Evolutionary conservation across 2,329 filamentous ascomycete species (phyloP), one percentile per base, ranked within the genome.

Genomic region (Cladosporium sp.): DNA sequence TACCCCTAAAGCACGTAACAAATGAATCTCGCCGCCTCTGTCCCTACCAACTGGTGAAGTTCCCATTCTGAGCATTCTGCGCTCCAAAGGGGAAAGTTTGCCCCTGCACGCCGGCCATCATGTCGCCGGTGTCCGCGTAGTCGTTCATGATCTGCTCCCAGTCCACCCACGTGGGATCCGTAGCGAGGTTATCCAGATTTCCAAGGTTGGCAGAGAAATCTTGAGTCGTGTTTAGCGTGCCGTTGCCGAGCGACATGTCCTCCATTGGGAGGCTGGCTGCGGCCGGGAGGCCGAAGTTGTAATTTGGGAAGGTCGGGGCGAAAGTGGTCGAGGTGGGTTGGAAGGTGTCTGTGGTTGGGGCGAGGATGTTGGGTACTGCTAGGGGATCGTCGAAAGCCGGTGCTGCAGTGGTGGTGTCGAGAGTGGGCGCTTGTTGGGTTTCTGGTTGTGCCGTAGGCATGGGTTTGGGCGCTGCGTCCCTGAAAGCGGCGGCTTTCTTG

Each of bases 401-500:
- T 31, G 42, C 31, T 2, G 48, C 11, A 6, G 10, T 13, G 6
- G 32, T 22, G 9, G 32, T 19, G 9, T 37, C 18, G 19, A 9
- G 10, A 35, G 8, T 4, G 9, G 40, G 22, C 10, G 13, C 8
- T 31, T 37, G 32, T 13, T 31, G 48, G 13, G 19, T 13, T 28
- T 43, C 31, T 37, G 32, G 10, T 37, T 28, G 48, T 1, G 22
- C 22, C 22, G 2, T 4, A 28, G 22, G 22, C 22, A 28, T 28
- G 3, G 22, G 13, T 31, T 16, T 50, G 34, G 14, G 31, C 42
- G 13, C 11, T 53, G 28, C 59, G 16, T 66, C 59, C 19, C 63
- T 54, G 50, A 65, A 66, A 0, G 62, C 60, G 6, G 42, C 55
- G 0, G 79, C 79, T 61, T 76, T 77, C 55, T 72, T 74, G 55